phyloP scores from a whole-genome alignment of 2,329 filamentous ascomycete species.

The Aspergillus sojae region DNA sequence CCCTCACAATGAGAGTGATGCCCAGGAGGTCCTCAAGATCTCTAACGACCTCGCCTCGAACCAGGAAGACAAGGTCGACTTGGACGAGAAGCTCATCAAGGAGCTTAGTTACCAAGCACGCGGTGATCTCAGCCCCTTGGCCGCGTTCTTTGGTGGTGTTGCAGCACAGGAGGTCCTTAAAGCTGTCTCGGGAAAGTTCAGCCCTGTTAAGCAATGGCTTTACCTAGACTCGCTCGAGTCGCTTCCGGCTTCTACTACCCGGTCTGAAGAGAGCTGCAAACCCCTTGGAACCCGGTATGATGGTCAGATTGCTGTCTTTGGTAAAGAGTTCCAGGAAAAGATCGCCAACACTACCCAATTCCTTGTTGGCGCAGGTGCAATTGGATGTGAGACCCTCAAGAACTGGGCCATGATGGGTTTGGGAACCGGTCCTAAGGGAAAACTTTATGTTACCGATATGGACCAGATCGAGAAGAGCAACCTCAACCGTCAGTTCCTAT shows the following conservation, averaged over 20 bases:
- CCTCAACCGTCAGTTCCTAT: conserved; percentile 94
- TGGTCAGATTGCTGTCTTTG: conserved; percentile 95
- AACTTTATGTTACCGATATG: conserved; percentile 94
- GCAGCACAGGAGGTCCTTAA: conserved; percentile 94
- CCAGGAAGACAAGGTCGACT: conserved; percentile 72
- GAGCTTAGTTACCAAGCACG: conserved; percentile 93
- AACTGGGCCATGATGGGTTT: conserved; percentile 99
- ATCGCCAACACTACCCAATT: conserved; percentile 89
- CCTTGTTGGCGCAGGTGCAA: conserved; percentile 92
- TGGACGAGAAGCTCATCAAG: conserved; percentile 89
- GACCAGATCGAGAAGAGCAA: conserved; percentile 99
- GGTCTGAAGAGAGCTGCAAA: conserved; percentile 85
- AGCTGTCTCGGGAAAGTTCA: conserved; percentile 95
- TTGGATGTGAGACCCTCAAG: conserved; percentile 98
- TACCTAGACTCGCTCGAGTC: conserved; percentile 99
- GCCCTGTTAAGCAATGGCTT: conserved; percentile 92
- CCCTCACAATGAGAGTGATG: conserved; percentile 83
- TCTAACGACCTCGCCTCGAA: conserved; percentile 71
- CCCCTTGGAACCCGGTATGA: conserved; percentile 87
- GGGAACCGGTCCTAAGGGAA: conserved; percentile 82
- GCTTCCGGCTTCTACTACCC: conserved; percentile 71
- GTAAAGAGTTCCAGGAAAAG: conserved; percentile 91
- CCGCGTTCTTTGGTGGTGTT: conserved; percentile 92
- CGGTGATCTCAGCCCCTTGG: conserved; percentile 88
- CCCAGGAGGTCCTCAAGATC: conserved; percentile 72